Base-by-base conservation (phyloP, 441 rosid species). In the Aleurites moluccanus region DNA sequence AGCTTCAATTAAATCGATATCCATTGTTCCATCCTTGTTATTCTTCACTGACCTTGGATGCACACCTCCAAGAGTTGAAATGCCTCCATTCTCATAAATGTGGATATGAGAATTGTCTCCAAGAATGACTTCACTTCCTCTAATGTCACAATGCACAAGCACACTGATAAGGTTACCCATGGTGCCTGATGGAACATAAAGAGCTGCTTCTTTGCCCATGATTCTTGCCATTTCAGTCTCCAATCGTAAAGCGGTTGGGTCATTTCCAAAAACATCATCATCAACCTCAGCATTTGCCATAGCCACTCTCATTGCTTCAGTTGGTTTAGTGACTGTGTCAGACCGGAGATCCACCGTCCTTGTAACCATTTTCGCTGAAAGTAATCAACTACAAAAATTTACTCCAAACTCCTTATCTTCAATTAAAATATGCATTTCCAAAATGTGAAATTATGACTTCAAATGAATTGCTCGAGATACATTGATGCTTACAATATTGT, bases 91-190 rank as follows among this genome's bases (percentile, higher is more conserved):
- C 86, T 96, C 99, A 10, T 85, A 93, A 6, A 92, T 82, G 64
- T 90, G 94, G 77, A 96, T 88, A 69, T 93, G 99, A 63, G 90
- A 89, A 76, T 88, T 86, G 82, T 91, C 82, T 69, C 99, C 97
- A 11, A 93, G 97, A 79, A 96, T 93, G 73, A 92, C 92, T 83
- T 96, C 98, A 67, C 99, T 96, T 25, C 97, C 99, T 72, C 98
- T 84, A 70, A 84, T 72, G 40, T 92, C 89, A 78, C 98, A 96
- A 73, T 96, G 99, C 62, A 91, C 94, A 35, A 96, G 92, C 56
- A 96, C 97, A 49, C 99, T 91, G 18, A 93, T 93, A 44, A 93
- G 90, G 85, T 96, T 96, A 45, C 94, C 97, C 98, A 93, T 96
- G 14, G 98, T 93, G 42, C 99, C 99, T 4, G 99, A 93, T 0